phyloP scores from a whole-genome alignment of 352 stramenopile species.

The Elongisporangium senticosum region DNA sequence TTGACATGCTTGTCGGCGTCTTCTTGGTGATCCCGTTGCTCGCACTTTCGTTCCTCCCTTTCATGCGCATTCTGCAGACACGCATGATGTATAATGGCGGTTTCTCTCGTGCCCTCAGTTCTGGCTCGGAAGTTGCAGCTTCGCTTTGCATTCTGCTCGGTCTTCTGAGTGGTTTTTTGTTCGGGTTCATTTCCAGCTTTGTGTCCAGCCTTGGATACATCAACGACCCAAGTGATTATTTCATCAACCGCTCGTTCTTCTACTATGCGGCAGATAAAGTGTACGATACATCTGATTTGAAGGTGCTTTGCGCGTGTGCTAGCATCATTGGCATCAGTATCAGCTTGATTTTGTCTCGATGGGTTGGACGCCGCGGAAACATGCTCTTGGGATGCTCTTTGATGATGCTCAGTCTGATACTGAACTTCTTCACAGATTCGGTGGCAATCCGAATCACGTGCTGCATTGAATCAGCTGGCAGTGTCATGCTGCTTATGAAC shows the following conservation, averaged over 20 bases:
- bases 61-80: constrained; percentile 84
- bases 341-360: constrained; percentile 48
- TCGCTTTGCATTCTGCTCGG: constrained; percentile 76
- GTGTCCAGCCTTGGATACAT: constrained; percentile 65
- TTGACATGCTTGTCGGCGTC: constrained; percentile 78
- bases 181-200: constrained; percentile 71
- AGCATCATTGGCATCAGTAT: constrained; percentile 45
- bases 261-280: constrained; percentile 19
- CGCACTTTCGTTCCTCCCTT: constrained; percentile 69
- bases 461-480: constrained; percentile 46
- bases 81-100: constrained; percentile 86
- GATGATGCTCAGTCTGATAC: constrained; percentile 37
- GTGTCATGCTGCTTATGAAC: constrained; percentile 66
- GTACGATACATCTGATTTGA: constrained; percentile 13
- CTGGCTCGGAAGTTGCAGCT: constrained; percentile 74
- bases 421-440: constrained; percentile 62
- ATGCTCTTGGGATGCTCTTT: constrained; percentile 53
- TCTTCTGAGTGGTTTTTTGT: constrained; percentile 68
- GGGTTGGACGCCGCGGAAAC: constrained; percentile 49
- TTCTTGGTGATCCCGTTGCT: constrained; percentile 76
- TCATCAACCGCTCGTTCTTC: constrained; percentile 75
- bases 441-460: constrained; percentile 47
- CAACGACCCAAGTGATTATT: constrained; percentile 63
- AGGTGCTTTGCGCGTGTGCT: constrained; percentile 40
- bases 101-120: constrained; percentile 73